Evolutionary conservation across 2,329 filamentous ascomycete species (phyloP), one percentile per base, ranked within the genome.

Genomic region (Fusarium coffeatum): DNA sequence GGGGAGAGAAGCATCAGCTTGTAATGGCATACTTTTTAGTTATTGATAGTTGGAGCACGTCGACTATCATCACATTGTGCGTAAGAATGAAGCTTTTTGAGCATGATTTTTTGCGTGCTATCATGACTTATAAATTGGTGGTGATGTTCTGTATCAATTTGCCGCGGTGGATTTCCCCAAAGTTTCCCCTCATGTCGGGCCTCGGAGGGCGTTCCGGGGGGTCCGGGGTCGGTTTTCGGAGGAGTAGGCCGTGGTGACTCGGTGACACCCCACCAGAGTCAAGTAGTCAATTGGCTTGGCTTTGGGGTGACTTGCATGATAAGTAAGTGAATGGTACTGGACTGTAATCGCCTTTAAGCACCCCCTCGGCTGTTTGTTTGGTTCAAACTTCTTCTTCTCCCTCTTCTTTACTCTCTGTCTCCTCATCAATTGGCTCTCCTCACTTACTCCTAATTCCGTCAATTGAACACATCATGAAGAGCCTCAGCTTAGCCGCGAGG

Each of bases 391-490:
- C 18, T 54, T 20, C 32, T 40, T 46, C 32, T 50, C 37, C 22
- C 37, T 53, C 54, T 64, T 59, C 64, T 45, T 37, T 61, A 34
- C 37, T 30, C 51, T 51, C 23, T 37, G 15, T 25, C 50, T 49
- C 53, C 49, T 51, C 28, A 59, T 64, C 67, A 73, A 73, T 72
- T 74, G 68, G 37, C 34, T 49, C 54, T 55, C 51, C 27, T 34
- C 67, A 28, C 45, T 55, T 50, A 46, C 20, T 47, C 47, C 45
- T 53, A 48, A 57, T 59, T 53, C 51, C 55, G 40, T 59, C 69
- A 76, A 74, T 76, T 72, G 70, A 67, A 45, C 51, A 64, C 48
- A 68, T 51, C 51, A 79, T 79, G 77, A 78, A 78, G 71, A 73
- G 76, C 57, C 68, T 79, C 68, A 70, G 66, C 68, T 75, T 76